A percentile compares a stretch with the other conserved stretches of the same genome.
phyloP scores from a whole-genome alignment of 805 yeast species.

The Starmerella asiatica region DNA sequence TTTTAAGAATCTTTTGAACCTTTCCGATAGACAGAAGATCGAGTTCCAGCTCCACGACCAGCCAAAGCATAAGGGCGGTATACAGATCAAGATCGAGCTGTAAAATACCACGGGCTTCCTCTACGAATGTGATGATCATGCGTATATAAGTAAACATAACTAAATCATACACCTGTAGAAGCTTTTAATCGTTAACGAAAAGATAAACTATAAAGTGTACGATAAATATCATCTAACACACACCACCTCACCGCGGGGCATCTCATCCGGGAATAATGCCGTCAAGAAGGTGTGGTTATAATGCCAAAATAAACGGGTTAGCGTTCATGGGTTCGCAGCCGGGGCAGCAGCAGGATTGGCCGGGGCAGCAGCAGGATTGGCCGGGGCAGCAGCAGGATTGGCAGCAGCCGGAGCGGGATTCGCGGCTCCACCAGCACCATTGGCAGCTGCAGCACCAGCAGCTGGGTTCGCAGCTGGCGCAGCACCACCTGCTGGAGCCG shows the following conservation, averaged over 20 bases:
- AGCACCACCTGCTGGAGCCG: constrained; percentile 1
- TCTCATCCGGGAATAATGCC: too few relatives aligned
- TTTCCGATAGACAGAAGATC: constrained; percentile 52
- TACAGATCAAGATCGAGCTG: constrained; percentile 16
- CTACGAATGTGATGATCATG: too few relatives aligned
- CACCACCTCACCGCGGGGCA: too few relatives aligned
- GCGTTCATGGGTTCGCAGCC: constrained; percentile 1
- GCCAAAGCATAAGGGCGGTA: constrained; percentile 9
- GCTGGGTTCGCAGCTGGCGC: background rate
- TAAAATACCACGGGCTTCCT: constrained; percentile 1
- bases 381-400: background rate
- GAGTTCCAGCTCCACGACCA: constrained; percentile 63
- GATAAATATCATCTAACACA: background rate
- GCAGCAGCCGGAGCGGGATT: background rate
- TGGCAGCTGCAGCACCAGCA: background rate
- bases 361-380: constrained; percentile 1
- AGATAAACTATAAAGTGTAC: background rate
- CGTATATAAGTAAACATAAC: too few relatives aligned
- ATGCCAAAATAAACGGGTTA: background rate
- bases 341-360: constrained; percentile 4
- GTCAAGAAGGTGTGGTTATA: too few relatives aligned
- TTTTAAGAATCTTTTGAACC: constrained; percentile 71
- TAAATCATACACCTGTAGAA: too few relatives aligned
- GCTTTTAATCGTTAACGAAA: too few relatives aligned
- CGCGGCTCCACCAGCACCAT: background rate